A percentile compares a stretch with the other conserved stretches of the same genome.
phyloP scores from a whole-genome alignment of 352 stramenopile genomes.

The Globisporangium irregulare region DNA sequence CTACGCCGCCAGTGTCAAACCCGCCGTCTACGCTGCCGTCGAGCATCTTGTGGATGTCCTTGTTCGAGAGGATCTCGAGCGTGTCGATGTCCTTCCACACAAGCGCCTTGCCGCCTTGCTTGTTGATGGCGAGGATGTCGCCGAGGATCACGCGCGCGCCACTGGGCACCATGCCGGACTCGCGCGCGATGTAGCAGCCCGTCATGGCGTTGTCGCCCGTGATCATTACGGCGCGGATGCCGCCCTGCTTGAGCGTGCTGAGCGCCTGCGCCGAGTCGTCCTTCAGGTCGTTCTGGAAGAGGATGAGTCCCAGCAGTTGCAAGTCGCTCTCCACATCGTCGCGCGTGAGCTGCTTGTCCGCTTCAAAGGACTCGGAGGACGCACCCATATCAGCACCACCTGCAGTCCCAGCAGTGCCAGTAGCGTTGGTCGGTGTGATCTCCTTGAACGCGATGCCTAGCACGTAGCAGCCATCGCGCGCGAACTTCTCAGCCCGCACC shows the following conservation, averaged over 20 bases:
- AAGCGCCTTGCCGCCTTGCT: constrained; percentile 22
- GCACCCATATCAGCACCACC: not conserved
- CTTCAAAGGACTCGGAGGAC: not conserved
- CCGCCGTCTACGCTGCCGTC: not conserved
- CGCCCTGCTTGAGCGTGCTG: constrained; percentile 49
- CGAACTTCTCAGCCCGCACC: constrained; percentile 25
- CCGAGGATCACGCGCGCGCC: constrained; percentile 36
- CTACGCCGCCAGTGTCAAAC: constrained; percentile 12
- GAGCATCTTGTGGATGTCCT: constrained; percentile 31
- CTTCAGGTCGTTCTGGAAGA: constrained; percentile 86
- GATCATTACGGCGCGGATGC: constrained; percentile 74
- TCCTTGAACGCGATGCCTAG: constrained; percentile 50
- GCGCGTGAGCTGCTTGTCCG: constrained; percentile 22
- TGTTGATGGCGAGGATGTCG: constrained; percentile 32
- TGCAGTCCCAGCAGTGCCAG: not conserved
- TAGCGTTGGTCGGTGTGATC: not conserved
- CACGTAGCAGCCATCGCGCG: constrained; percentile 75
- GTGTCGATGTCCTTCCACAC: constrained; percentile 52
- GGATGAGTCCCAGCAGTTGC: constrained; percentile 59
- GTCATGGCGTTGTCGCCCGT: constrained; percentile 74
- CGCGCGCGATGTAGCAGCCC: constrained; percentile 46
- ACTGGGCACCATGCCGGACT: constrained; percentile 33
- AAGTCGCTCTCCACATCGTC: constrained; percentile 55
- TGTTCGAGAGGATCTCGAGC: constrained; percentile 30
- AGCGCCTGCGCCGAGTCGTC: constrained; percentile 62